Evolutionary conservation across 2,329 filamentous ascomycete genomes (phyloP).

Genomic region (Stemphylium vesicarium): DNA sequence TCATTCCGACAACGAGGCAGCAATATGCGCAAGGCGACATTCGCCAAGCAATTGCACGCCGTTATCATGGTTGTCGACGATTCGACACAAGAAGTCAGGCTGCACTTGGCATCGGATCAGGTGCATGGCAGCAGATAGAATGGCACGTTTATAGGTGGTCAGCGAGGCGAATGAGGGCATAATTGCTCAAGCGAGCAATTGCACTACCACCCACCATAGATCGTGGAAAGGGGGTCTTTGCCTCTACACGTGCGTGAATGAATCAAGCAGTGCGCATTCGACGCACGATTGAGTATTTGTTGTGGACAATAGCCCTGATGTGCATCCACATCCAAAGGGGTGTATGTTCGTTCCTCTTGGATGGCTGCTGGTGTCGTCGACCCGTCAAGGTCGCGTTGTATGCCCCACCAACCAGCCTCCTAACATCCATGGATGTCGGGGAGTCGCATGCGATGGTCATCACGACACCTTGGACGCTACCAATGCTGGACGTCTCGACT

Average conservation of each 20-base stretch:
- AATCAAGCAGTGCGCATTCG: background rate
- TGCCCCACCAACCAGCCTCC: constrained; percentile 7
- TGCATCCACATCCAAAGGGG: background rate
- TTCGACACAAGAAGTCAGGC: background rate
- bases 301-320: background rate
- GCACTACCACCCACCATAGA: constrained; percentile 7
- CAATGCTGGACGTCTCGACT: background rate
- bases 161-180: constrained; percentile 4
- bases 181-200: constrained; percentile 15
- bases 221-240: background rate
- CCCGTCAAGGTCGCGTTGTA: constrained; percentile 10
- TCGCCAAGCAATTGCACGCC: constrained; percentile 1
- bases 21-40: background rate
- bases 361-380: background rate
- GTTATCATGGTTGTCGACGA: background rate
- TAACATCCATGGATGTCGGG: background rate
- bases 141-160: constrained; percentile 7
- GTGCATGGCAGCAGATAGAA: constrained; percentile 8
- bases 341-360: background rate
- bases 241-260: constrained; percentile 1
- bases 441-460: background rate
- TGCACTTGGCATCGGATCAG: background rate
- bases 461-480: background rate
- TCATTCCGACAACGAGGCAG: background rate
- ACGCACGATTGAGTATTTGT: background rate